Evolutionary conservation across 2,329 filamentous ascomycete species (phyloP), one percentile per base, ranked within the genome.

Genomic region (Trichothecium sympodiale): DNA sequence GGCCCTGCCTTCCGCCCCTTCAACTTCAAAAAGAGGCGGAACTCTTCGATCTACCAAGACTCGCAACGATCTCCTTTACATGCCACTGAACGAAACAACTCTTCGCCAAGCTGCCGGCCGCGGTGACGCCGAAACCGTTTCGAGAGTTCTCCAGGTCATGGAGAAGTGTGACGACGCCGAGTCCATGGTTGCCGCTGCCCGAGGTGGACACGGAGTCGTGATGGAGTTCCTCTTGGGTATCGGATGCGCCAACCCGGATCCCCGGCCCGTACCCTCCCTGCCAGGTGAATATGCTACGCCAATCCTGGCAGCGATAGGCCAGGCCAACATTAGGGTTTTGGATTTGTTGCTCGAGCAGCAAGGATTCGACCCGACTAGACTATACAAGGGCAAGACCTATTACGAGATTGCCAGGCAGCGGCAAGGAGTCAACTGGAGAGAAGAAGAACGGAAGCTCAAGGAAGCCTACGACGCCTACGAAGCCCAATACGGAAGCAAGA

Each of bases 251-350:
- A 73, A 75, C 36, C 67, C 73, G 0, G 84, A 91, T 47, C 86
- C 86, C 23, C 65, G 71, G 6, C 74, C 83, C 10, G 58, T 87
- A 32, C 50, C 65, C 8, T 68, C 70, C 20, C 65, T 74, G 39
- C 65, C 69, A 18, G 60, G 70, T 29, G 87, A 91, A 38, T 80
- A 83, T 49, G 82, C 88, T 35, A 96, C 89, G 1, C 91, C 91
- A 2, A 93, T 98, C 67, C 72, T 95, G 27, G 87, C 88, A 39
- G 88, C 91, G 2, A 95, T 98, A 44, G 89, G 91, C 13, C 82
- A 89, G 46, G 76, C 79, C 43, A 91, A 94, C 48, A 71, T 91
- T 34, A 83, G 85, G 45, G 85, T 95, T 38, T 77, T 98, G 31
- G 74, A 82, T 38, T 64, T 94, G 9, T 69, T 95, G 7, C 64